These are phyloP conservation scores for Usnea hakonensis DNA, from an alignment of 495 filamentous ascomycete genomes.

Conservation along the genomic window DNA sequence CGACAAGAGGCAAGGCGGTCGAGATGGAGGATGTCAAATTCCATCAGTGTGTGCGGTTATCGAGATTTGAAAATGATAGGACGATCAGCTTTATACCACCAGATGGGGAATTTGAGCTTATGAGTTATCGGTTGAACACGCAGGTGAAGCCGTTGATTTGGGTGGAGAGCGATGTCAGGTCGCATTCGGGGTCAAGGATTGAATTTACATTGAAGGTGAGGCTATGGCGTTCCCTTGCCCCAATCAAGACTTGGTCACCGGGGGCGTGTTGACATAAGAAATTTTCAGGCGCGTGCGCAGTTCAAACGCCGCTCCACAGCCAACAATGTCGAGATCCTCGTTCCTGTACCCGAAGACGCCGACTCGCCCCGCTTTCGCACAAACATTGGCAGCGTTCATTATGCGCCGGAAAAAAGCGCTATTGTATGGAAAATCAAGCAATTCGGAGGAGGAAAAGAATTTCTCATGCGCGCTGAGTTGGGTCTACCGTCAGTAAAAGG, in stretches of 20 bases:
- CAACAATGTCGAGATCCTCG: conserved; percentile 97
- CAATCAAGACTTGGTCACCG: conserved; percentile 2
- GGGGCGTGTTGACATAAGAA: conserved; percentile 9
- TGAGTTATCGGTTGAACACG: conserved; percentile 98
- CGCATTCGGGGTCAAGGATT: conserved; percentile 85
- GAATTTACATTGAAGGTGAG: conserved; percentile 94
- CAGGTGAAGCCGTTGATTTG: conserved; percentile 98
- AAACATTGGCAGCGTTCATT: conserved; percentile 96
- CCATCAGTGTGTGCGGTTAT: conserved; percentile 95
- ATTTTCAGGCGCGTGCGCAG: conserved; percentile 71
- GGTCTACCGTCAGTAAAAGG: conserved; percentile 90
- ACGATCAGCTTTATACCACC: conserved; percentile 99
- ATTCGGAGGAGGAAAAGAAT: conserved; percentile 96
- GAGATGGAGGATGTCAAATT: conserved; percentile 99
- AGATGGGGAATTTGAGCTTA: conserved; percentile 97
- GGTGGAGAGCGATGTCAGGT: conserved; percentile 97
- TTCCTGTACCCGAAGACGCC: conserved; percentile 95
- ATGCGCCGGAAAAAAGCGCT: conserved; percentile 92
- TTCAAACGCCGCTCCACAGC: conserved; percentile 97
- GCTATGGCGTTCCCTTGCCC: not conserved
- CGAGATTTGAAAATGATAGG: conserved; percentile 94
- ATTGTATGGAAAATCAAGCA: conserved; percentile 99
- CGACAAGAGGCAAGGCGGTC: conserved; percentile 91
- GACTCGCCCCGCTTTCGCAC: conserved; percentile 95
- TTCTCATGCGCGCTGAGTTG: conserved; percentile 98